These are phyloP conservation scores for Ceratobasidium sp. DNA, from an alignment of 1,284 basidiomycete species.

Conservation along the genomic window DNA sequence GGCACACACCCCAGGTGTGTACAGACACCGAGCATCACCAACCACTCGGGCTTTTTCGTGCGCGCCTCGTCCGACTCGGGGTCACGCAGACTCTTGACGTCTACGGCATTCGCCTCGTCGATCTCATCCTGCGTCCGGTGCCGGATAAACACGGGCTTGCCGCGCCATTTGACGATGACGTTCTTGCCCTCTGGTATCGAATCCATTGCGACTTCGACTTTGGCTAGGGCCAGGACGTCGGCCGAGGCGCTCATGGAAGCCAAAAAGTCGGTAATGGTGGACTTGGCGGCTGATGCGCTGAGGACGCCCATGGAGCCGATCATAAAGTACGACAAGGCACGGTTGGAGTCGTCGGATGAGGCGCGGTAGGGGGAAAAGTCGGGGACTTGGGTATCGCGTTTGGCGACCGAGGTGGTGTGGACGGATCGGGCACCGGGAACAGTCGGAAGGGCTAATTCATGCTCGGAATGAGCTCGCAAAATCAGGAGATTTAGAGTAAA, in stretches of 20 bases:
- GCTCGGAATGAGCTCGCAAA: constrained; percentile 7
- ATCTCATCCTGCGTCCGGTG: constrained; percentile 96
- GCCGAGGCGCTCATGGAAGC: constrained; percentile 97
- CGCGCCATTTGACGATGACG: constrained; percentile 98
- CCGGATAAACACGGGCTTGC: constrained; percentile 99
- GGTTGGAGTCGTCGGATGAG: constrained; percentile 77
- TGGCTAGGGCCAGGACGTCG: constrained; percentile 97
- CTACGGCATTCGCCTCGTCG: constrained; percentile 87
- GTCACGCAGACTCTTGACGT: constrained; percentile 92
- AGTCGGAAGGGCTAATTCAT: constrained; percentile 66
- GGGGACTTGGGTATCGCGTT: constrained; percentile 75
- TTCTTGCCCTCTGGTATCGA: constrained; percentile 98
- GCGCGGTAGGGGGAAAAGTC: constrained; percentile 90
- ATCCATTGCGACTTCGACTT: constrained; percentile 94
- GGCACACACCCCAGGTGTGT: constrained; percentile 99
- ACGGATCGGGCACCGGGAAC: constrained; percentile 76
- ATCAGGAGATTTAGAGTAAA: constrained; percentile 34
- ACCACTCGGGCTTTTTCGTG: constrained; percentile 96
- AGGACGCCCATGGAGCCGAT: constrained; percentile 96
- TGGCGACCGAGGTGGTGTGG: constrained; percentile 73
- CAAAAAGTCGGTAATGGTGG: constrained; percentile 93
- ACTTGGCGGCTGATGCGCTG: constrained; percentile 94
- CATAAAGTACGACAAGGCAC: constrained; percentile 96
- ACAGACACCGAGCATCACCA: constrained; percentile 98
- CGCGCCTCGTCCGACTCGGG: constrained; percentile 92